Conservation (phyloP, 1,139 yeast genomes). For the Pichia sp. region DNA sequence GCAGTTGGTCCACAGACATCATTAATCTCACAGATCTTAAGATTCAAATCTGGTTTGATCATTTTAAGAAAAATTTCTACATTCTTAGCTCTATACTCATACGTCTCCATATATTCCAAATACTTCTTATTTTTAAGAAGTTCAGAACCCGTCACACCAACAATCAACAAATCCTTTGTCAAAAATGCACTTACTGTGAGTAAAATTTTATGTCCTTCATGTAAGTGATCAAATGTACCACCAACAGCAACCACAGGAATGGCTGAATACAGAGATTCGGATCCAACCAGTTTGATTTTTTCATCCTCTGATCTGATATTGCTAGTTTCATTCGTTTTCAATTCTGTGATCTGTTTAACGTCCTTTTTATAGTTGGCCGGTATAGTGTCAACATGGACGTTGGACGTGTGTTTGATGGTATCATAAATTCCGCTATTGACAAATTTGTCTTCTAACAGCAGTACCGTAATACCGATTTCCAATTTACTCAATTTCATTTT, state of each 20-base stretch:
- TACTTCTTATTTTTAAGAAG: conserved; percentile 69
- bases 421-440: too few species aligned
- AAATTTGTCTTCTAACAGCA: too few species aligned
- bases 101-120: conserved; percentile 56
- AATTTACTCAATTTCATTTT: too few species aligned
- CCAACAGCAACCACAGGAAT: conserved; percentile 53
- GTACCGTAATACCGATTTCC: too few species aligned
- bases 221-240: conserved; percentile 95
- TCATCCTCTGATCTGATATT: too few species aligned
- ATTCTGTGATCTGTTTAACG: too few species aligned
- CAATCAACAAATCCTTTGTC: conserved; percentile 45
- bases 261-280: too few species aligned
- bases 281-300: too few species aligned
- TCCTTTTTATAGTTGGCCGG: too few species aligned
- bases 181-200: conserved; percentile 66
- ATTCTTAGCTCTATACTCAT: conserved; percentile 37
- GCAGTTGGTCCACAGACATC: conserved; percentile 97
- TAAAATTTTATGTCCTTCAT: conserved; percentile 88
- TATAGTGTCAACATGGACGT: too few species aligned
- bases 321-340: too few species aligned
- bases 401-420: too few species aligned
- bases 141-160: conserved; percentile 82
- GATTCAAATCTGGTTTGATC: conserved; percentile 32
- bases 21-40: conserved; percentile 52
- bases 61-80: conserved; percentile 42